A percentile compares a stretch with the other conserved stretches of the same genome.
phyloP scores from a whole-genome alignment of 768 basidiomycete genomes.

The Collybia nuda region DNA sequence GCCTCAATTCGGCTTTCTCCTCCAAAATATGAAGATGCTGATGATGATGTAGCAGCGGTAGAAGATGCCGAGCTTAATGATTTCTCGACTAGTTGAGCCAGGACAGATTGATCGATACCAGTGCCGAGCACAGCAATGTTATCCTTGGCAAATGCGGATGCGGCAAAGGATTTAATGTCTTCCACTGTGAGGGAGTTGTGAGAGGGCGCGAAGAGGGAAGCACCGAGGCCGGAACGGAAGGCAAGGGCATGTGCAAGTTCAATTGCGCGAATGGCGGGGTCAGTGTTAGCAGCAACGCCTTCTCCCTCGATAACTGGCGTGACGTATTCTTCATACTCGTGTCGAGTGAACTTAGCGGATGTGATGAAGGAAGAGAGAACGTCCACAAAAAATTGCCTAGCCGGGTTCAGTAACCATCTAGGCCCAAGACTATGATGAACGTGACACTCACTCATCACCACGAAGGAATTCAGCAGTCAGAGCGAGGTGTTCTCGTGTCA shows the following conservation, averaged over 20 bases:
- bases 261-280: conserved; percentile 70
- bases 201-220: conserved; percentile 82
- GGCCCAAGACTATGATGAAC: not conserved
- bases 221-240: conserved; percentile 93
- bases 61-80: conserved; percentile 52
- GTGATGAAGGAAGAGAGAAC: conserved; percentile 83
- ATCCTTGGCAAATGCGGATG: conserved; percentile 68
- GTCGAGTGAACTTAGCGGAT: conserved; percentile 77
- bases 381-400: conserved; percentile 86
- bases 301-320: conserved; percentile 72
- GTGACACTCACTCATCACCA: conserved; percentile 85
- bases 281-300: conserved; percentile 51
- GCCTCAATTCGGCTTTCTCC: conserved; percentile 81
- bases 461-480: conserved; percentile 93
- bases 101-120: conserved; percentile 72
- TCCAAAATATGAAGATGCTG: conserved; percentile 61
- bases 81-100: conserved; percentile 71
- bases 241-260: conserved; percentile 89
- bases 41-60: conserved; percentile 31
- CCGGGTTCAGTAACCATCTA: not conserved
- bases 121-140: conserved; percentile 88
- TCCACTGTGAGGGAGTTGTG: conserved; percentile 61
- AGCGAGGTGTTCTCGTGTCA: conserved; percentile 88
- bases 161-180: conserved; percentile 75
- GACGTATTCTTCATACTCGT: conserved; percentile 77